Evolutionary conservation across 371 early-diverging fungal genomes (phyloP), one percentile per base, ranked within the genome.

Genomic region (Chytridiales sp.): DNA sequence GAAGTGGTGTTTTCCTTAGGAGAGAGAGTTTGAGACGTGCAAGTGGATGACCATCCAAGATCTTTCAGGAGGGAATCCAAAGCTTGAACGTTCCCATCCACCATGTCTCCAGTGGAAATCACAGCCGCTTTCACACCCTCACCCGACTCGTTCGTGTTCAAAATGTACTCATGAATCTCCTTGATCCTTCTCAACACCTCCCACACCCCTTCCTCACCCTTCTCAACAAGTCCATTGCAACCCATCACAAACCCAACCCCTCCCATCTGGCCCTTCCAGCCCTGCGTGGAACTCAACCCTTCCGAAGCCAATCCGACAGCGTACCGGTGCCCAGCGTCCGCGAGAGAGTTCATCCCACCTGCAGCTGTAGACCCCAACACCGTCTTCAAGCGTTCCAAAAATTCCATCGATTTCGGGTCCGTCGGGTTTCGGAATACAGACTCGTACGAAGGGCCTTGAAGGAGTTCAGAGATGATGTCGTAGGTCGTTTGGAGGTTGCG

Each of bases 231-330:
- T 56, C 46, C n/a, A 42, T 85, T 87, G 82, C 92, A 79, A 54
- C 93, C 93, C 47, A 78, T 75, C 2, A 92, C 86, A 63, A 94
- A 93, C 2, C 81, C 73, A 70, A 96, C 77, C 15, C 97, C 97
- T 36, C 78, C 72, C 62, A 84, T 72, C 30, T 79, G 19, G 68
- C 94, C 93, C 24, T 67, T 67, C 17, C 66, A 64, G 54, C 70
- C 66, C 67, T 77, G 74, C 3, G 84, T 77, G 21, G 84, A 83
- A 0, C 87, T 82, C 67, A 93, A 60, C 1, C 34, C 42, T 9
- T 81, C 84, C 11, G 90, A 87, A 60, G 86, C 84, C 0, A 85
- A 81, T 32, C 42, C 85, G 50, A 72, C 78, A 0, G 95, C 97
- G 72, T 85, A 93, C 1, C 77, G 66, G 63, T 95, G 95, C 9